Percentiles rank a stretch among this genome's conserved stretches.
Evolutionary conservation across 2,329 filamentous ascomycete genomes (phyloP).

Genomic region (Nigrospora sphaerica): DNA sequence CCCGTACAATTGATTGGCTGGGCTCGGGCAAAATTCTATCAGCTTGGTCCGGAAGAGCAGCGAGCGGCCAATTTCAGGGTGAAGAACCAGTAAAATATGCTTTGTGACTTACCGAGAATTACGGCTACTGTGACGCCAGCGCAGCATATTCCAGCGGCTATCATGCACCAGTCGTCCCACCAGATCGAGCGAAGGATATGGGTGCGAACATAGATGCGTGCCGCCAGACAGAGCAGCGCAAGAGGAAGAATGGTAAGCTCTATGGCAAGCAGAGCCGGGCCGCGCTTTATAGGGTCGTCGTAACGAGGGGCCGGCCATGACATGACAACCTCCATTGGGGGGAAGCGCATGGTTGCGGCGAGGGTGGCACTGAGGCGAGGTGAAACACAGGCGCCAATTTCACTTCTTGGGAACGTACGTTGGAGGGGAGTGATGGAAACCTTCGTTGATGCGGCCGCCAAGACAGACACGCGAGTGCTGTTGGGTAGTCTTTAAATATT

Average conservation of each 20-base stretch:
- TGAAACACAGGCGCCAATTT: no score
- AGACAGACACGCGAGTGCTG: no score
- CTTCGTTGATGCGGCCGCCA: no score
- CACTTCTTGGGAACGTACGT: no score
- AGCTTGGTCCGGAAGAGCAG: no score
- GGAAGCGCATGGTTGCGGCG: constrained; percentile 21
- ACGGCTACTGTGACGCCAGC: constrained; percentile 15
- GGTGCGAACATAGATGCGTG: constrained; percentile 29
- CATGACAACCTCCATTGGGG: constrained; percentile 25
- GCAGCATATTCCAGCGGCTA: constrained; percentile 19
- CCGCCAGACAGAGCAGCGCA: constrained; percentile 23
- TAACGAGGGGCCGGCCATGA: constrained; percentile 32
- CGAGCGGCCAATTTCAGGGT: no score
- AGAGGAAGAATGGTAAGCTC: constrained; percentile 26
- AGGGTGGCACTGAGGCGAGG: no score
- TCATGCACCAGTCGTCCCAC: constrained; percentile 35
- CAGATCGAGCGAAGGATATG: constrained; percentile 24
- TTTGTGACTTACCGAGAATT: not conserved
- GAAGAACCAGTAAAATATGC: no score
- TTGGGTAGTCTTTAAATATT: no score
- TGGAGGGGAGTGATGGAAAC: no score
- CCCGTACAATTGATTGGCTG: constrained; percentile 24
- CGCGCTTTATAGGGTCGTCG: constrained; percentile 27
- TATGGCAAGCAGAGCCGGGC: constrained; percentile 27
- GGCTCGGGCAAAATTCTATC: no score